These are phyloP conservation scores for Gracilaria caudata DNA, from an alignment of 23 red algal species.

Conservation along the genomic window DNA sequence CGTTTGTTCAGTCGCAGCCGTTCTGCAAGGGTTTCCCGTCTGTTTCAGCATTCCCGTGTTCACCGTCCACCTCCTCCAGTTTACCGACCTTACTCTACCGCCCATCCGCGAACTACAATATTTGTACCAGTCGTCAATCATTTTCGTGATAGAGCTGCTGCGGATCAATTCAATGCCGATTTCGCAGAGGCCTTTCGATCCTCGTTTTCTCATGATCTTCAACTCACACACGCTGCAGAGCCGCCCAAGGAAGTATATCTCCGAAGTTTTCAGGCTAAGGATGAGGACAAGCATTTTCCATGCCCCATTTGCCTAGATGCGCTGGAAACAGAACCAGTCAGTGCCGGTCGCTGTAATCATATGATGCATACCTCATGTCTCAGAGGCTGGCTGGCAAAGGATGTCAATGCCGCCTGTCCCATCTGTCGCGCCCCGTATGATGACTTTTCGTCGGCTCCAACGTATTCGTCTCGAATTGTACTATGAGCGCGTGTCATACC, in stretches of 20 bases:
- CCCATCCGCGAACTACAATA: background rate
- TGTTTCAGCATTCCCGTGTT: background rate
- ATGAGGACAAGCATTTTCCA: slow-evolving; percentile 3
- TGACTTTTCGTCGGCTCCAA: background rate
- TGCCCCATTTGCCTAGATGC: slow-evolving; percentile 70
- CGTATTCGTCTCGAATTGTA: background rate
- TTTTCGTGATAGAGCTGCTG: background rate
- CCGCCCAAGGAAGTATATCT: slow-evolving; percentile 13
- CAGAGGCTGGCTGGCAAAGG: slow-evolving; percentile 55
- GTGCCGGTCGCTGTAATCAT: slow-evolving; percentile 52
- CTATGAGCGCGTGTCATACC: background rate
- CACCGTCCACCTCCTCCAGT: slow-evolving; percentile 10
- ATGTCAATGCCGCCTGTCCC: slow-evolving; percentile 51
- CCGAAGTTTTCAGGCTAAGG: slow-evolving; percentile 29
- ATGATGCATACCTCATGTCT: slow-evolving; percentile 64
- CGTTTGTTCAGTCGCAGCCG: background rate
- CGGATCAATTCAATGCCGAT: background rate
- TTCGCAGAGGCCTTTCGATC: background rate
- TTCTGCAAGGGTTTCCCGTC: background rate
- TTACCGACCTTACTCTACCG: background rate
- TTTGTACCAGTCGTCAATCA: slow-evolving; percentile 20
- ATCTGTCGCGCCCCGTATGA: slow-evolving; percentile 53
- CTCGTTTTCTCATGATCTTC: background rate
- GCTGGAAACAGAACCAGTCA: slow-evolving; percentile 38
- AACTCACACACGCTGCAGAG: background rate